Evolutionary conservation across 306 rosid species (phyloP).

Genomic region (Vicia villosa): DNA sequence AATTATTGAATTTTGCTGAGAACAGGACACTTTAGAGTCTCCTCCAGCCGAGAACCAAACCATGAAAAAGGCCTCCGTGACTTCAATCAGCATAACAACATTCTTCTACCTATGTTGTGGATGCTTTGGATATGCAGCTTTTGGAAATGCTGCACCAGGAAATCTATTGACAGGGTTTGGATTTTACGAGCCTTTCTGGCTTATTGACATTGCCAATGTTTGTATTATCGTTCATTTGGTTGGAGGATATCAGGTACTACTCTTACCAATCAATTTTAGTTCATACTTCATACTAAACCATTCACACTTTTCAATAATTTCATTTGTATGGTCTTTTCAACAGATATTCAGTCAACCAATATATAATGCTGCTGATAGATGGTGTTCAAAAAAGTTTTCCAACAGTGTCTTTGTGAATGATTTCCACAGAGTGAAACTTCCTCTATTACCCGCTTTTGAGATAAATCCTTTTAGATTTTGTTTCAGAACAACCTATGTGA

Average conservation of each 20-base stretch:
- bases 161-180: slow-evolving; percentile 85
- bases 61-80: slow-evolving; percentile 76
- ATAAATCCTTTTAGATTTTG: slow-evolving; percentile 59
- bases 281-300: background rate
- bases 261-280: background rate
- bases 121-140: slow-evolving; percentile 91
- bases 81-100: slow-evolving; percentile 64
- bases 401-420: slow-evolving; percentile 59
- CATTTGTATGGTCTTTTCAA: background rate
- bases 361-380: slow-evolving; percentile 57
- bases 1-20: background rate
- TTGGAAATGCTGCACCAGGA: slow-evolving; percentile 77
- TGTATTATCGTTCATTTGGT: slow-evolving; percentile 74
- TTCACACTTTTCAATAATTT: too few relatives aligned
- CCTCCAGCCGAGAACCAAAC: slow-evolving; percentile 81
- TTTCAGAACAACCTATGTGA: slow-evolving; percentile 67
- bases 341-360: slow-evolving; percentile 76
- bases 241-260: slow-evolving; percentile 93
- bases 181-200: slow-evolving; percentile 87
- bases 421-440: slow-evolving; percentile 53
- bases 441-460: slow-evolving; percentile 49
- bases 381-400: slow-evolving; percentile 54
- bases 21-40: slow-evolving; percentile 85
- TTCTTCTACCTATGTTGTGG: slow-evolving; percentile 89
- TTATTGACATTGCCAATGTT: slow-evolving; percentile 74